Conservation (phyloP, 805 yeast species). For the Tetrapisispora arboricola region DNA sequence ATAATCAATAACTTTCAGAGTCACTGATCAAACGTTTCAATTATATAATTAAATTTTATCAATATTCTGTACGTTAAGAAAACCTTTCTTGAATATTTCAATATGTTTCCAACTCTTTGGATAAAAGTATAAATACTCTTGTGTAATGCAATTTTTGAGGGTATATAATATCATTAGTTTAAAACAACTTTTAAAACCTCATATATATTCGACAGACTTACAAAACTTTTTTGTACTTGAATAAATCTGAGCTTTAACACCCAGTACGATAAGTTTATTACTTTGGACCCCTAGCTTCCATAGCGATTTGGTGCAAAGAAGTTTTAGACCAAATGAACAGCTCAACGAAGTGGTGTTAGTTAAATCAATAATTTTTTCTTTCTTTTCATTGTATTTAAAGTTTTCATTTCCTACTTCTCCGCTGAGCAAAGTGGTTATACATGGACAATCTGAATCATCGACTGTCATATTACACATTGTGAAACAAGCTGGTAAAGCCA, state of each 20-base stretch:
- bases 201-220: conserved; percentile 11
- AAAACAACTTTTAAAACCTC: too few relatives aligned
- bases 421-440: conserved; percentile 7
- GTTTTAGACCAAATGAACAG: conserved; percentile 8
- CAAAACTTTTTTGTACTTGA: conserved; percentile 11
- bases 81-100: too few relatives aligned
- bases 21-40: too few relatives aligned
- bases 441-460: conserved; percentile 10
- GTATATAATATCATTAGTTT: too few relatives aligned
- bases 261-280: conserved; percentile 12
- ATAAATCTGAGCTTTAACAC: conserved; percentile 15
- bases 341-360: conserved; percentile 4
- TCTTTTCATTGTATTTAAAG: not conserved
- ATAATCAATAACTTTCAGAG: too few relatives aligned
- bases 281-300: conserved; percentile 18
- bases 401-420: conserved; percentile 1
- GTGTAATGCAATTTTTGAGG: too few relatives aligned
- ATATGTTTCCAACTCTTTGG: too few relatives aligned
- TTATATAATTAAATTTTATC: too few relatives aligned
- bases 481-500: conserved; percentile 18
- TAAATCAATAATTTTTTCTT: conserved; percentile 14
- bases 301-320: conserved; percentile 13
- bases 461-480: conserved; percentile 11
- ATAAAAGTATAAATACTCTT: too few relatives aligned
- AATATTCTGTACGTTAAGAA: too few relatives aligned